A percentile compares a stretch with the other conserved stretches of the same genome.
phyloP scores from a whole-genome alignment of 2,329 filamentous ascomycete genomes.

The Aspergillus sp. region DNA sequence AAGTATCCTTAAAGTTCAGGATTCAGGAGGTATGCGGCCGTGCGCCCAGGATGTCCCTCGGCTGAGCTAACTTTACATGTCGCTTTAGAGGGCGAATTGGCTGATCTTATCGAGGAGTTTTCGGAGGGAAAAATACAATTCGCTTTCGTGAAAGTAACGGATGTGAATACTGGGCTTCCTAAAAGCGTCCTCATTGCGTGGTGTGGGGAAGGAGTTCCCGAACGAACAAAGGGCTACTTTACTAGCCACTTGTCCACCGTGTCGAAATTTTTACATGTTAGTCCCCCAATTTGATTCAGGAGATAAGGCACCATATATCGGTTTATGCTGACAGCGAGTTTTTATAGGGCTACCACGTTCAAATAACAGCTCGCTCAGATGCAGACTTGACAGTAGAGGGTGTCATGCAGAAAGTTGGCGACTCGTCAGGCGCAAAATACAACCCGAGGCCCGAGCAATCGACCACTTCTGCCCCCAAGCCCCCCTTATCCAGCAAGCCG shows the following conservation, averaged over 20 bases:
- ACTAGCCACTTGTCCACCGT: conserved; percentile 89
- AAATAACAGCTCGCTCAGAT: conserved; percentile 92
- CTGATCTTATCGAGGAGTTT: conserved; percentile 90
- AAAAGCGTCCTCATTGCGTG: conserved; percentile 94
- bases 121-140: conserved; percentile 96
- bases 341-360: conserved; percentile 84
- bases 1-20: conserved; percentile 92
- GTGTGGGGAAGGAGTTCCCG: conserved; percentile 97
- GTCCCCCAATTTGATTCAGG: conserved; percentile 5
- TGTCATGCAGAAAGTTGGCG: conserved; percentile 90
- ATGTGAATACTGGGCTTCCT: conserved; percentile 83
- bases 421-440: conserved; percentile 94
- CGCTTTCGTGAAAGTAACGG: conserved; percentile 93
- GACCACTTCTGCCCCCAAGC: conserved; percentile 55
- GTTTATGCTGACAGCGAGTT: conserved; percentile 1
- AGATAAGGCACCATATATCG: background rate
- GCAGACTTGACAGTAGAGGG: conserved; percentile 81
- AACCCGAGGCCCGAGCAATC: conserved; percentile 64
- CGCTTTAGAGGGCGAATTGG: conserved; percentile 76
- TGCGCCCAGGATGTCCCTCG: no score
- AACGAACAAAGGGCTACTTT: conserved; percentile 97
- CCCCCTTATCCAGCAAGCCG: conserved; percentile 81
- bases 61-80: conserved; percentile 19
- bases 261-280: conserved; percentile 81
- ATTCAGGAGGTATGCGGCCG: conserved; percentile 69